Percentiles rank a stretch among this genome's conserved stretches.
These are phyloP conservation scores for Carpinus fangiana DNA, from an alignment of 306 rosid species.

Conservation along the genomic window DNA sequence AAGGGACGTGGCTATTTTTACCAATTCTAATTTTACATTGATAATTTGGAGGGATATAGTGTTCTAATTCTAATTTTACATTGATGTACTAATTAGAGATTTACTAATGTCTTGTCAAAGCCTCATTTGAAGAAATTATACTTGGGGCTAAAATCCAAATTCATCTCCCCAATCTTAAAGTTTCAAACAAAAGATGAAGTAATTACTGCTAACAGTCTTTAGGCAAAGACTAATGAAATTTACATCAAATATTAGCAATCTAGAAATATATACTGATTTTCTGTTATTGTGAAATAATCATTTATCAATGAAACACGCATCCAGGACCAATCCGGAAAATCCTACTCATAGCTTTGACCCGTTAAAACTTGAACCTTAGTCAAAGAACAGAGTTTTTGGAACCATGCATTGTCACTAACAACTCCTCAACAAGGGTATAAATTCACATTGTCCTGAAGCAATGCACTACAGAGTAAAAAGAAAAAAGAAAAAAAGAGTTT, in stretches of 20 bases:
- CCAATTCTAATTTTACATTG: background rate
- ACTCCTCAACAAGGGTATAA: background rate
- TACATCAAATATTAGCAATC: background rate
- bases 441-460: background rate
- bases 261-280: background rate
- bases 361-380: background rate
- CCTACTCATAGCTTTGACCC: background rate
- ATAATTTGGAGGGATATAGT: background rate
- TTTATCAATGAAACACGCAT: background rate
- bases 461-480: background rate
- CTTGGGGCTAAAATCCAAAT: background rate
- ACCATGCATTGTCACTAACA: background rate
- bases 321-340: background rate
- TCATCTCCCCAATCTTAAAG: background rate
- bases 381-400: background rate
- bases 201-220: background rate
- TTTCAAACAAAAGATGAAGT: background rate
- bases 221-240: background rate
- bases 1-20: background rate
- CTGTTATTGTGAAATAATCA: background rate
- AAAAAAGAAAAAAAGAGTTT: background rate
- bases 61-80: too few species aligned
- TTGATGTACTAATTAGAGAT: background rate
- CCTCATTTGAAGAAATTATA: background rate
- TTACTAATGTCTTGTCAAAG: slow-evolving; percentile 1